Conservation (phyloP, 495 filamentous ascomycete species). For the Rusavskia elegans region DNA sequence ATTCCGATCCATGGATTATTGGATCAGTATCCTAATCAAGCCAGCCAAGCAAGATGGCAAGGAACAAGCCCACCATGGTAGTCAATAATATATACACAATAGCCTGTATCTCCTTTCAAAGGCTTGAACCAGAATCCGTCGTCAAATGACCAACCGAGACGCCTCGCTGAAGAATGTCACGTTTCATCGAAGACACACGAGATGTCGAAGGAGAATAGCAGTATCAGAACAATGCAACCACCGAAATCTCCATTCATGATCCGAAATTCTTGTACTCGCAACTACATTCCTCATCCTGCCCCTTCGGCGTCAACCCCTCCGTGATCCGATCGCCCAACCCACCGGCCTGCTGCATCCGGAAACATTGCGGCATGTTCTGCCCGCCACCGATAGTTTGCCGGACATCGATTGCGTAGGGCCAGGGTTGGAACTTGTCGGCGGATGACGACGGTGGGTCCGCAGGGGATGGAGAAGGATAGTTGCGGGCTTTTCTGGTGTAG, state of each 20-base stretch:
- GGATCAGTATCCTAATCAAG: too few species aligned
- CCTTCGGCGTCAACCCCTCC: conserved; percentile 3
- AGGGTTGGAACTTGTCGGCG: conserved; percentile 11
- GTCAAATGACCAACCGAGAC: too few species aligned
- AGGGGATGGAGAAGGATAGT: conserved; percentile 16
- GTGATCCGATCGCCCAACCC: conserved; percentile 1
- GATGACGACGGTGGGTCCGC: conserved; percentile 3
- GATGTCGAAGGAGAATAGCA: too few species aligned
- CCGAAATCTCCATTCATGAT: not conserved
- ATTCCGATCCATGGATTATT: too few species aligned
- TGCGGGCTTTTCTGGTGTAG: conserved; percentile 32
- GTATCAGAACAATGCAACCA: not conserved
- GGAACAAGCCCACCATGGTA: too few species aligned
- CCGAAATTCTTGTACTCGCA: conserved; percentile 14
- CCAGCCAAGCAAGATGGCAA: too few species aligned
- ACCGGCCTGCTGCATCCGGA: not conserved
- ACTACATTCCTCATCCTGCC: conserved; percentile 8
- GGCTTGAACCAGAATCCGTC: too few species aligned
- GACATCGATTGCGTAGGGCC: conserved; percentile 34
- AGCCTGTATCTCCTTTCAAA: too few species aligned
- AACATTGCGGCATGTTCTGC: conserved; percentile 28
- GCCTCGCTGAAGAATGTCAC: too few species aligned
- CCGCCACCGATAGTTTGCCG: conserved; percentile 25
- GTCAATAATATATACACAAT: too few species aligned
- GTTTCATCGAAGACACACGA: too few species aligned